phyloP scores from a whole-genome alignment of 2,329 filamentous ascomycete species.

The Colletotrichum horii region DNA sequence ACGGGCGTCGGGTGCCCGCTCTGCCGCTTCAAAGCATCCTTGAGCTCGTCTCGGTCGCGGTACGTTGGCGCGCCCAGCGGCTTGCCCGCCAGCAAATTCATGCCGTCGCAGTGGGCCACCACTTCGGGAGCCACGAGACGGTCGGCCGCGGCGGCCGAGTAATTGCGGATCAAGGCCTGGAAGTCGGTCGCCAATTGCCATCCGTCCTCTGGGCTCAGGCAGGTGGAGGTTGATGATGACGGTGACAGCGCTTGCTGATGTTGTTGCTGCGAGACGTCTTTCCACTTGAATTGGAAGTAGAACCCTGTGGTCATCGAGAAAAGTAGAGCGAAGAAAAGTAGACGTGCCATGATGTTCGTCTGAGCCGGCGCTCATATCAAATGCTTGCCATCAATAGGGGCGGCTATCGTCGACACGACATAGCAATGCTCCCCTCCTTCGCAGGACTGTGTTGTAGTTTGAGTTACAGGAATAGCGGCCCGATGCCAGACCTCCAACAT shows the following conservation, averaged over 20 bases:
- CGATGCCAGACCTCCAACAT: rapidly evolving
- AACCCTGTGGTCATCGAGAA: neutral
- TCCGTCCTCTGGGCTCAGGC: neutral
- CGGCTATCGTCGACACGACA: neutral
- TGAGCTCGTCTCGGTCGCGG: neutral
- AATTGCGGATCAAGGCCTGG: neutral
- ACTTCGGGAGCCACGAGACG: neutral
- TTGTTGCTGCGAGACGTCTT: neutral
- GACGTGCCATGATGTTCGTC: neutral
- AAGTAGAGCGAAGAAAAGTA: neutral
- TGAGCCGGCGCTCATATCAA: neutral
- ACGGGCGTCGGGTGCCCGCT: neutral
- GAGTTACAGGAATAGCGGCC: neutral
- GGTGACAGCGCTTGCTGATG: neutral
- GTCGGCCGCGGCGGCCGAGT: neutral
- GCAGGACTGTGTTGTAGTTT: neutral
- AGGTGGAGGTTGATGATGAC: neutral
- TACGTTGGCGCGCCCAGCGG: neutral
- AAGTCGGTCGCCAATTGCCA: neutral
- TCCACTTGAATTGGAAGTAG: neutral
- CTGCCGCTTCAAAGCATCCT: neutral
- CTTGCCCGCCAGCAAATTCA: neutral
- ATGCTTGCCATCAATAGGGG: neutral
- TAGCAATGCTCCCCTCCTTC: neutral
- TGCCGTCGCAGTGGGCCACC: neutral